A percentile compares a stretch with the other conserved stretches of the same genome.
Evolutionary conservation across 805 yeast genomes (phyloP).

Genomic region (Myxozyma neotropica): DNA sequence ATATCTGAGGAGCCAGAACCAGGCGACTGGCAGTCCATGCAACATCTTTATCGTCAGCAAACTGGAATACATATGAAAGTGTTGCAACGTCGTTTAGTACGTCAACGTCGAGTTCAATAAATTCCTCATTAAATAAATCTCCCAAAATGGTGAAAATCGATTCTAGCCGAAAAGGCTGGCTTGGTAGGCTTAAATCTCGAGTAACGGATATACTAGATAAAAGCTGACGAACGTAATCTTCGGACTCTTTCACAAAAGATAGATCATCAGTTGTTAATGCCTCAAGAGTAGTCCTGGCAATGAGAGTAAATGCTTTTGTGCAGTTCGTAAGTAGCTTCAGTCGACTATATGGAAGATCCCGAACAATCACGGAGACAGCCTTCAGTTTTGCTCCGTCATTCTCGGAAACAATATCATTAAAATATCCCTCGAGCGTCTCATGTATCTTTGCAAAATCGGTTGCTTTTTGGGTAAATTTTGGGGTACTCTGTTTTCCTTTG

Average conservation of each 20-base stretch:
- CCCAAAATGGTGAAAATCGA: slow-evolving; percentile 5
- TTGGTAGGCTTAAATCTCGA: not conserved
- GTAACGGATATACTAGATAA: not conserved
- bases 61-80: slow-evolving; percentile 7
- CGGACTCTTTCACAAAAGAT: slow-evolving; percentile 1
- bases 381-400: not conserved
- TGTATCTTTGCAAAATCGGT: not conserved
- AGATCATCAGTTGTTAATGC: slow-evolving; percentile 18
- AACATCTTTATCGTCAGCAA: not conserved
- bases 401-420: not conserved
- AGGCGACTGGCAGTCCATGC: slow-evolving; percentile 9
- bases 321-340: not conserved
- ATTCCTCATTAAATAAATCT: not conserved
- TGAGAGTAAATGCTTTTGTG: not conserved
- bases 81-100: not conserved
- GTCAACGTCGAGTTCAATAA: not conserved
- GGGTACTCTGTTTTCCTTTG: not conserved
- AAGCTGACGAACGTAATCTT: not conserved
- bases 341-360: slow-evolving; percentile 3
- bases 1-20: not conserved
- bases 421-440: not conserved
- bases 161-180: not conserved
- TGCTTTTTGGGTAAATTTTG: too few relatives aligned
- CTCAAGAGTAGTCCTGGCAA: not conserved
- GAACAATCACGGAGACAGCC: not conserved